These are phyloP conservation scores for Alternaria sp. DNA, from an alignment of 2,329 filamentous ascomycete species.

Conservation along the genomic window DNA sequence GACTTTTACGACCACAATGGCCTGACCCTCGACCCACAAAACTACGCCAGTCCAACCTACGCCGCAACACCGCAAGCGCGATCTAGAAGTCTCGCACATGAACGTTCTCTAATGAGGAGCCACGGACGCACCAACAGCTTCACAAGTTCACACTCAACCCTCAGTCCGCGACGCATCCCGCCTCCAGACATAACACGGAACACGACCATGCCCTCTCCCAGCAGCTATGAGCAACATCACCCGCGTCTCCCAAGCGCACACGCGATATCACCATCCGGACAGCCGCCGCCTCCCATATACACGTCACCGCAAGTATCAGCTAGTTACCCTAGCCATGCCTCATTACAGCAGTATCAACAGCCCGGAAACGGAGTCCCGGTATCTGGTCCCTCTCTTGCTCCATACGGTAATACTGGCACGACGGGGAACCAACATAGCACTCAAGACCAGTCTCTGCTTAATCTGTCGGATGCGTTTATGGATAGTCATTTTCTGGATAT, in stretches of 20 bases:
- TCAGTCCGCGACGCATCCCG: slow-evolving; percentile 18
- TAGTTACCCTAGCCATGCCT: background rate
- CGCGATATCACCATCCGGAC: background rate
- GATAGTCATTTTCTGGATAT: slow-evolving; percentile 42
- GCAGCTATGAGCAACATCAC: slow-evolving; percentile 8
- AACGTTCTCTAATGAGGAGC: background rate
- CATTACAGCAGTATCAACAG: slow-evolving; percentile 7
- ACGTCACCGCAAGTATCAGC: background rate
- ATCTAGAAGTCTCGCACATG: slow-evolving; percentile 10
- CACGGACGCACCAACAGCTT: slow-evolving; percentile 23
- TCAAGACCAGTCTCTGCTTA: slow-evolving; percentile 40
- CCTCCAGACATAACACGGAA: slow-evolving; percentile 8
- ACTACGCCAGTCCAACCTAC: slow-evolving; percentile 23
- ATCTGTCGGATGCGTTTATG: slow-evolving; percentile 41
- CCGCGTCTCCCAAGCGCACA: background rate
- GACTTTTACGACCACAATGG: slow-evolving; percentile 43
- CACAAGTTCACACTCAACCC: slow-evolving; percentile 17
- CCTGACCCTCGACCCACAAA: slow-evolving; percentile 20
- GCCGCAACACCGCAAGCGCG: slow-evolving; percentile 22
- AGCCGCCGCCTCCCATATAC: background rate
- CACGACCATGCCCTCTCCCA: slow-evolving; percentile 3
- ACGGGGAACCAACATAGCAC: slow-evolving; percentile 21
- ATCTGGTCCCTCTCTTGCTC: background rate
- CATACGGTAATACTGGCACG: background rate
- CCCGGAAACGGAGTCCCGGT: background rate